Conservation (phyloP, 78 protist species). For the Tieghemostelium lacteum region DNA sequence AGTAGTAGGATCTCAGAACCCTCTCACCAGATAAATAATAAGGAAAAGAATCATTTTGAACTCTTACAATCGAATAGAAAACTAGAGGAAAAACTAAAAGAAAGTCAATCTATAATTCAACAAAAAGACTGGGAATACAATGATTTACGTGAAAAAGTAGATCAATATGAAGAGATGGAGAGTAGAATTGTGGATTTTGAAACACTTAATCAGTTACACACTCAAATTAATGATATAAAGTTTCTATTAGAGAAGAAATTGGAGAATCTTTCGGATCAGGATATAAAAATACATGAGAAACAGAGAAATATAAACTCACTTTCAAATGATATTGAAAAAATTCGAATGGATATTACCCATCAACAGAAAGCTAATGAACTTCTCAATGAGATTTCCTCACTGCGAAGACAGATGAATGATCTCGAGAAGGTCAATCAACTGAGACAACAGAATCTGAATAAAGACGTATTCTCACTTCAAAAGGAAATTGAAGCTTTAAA, state of each 20-base stretch:
- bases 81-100: not conserved
- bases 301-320: not conserved
- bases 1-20: too few species aligned
- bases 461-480: not conserved
- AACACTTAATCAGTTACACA: not conserved
- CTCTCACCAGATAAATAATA: too few species aligned
- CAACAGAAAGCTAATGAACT: conserved; percentile 26
- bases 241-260: not conserved
- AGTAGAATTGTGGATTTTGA: conserved; percentile 1
- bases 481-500: not conserved
- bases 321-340: not conserved
- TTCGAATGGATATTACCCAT: conserved; percentile 12
- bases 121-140: not conserved
- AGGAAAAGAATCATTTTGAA: too few species aligned
- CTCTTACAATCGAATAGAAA: too few species aligned
- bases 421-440: not conserved
- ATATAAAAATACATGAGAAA: not conserved
- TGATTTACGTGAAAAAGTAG: not conserved
- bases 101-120: too few species aligned
- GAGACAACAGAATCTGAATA: not conserved
- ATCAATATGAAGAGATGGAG: not conserved
- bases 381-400: not conserved
- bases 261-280: not conserved
- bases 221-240: not conserved
- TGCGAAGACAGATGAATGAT: not conserved